Evolutionary conservation across 805 yeast species (phyloP).

Genomic region (Vanderwaltozyma polyspora): DNA sequence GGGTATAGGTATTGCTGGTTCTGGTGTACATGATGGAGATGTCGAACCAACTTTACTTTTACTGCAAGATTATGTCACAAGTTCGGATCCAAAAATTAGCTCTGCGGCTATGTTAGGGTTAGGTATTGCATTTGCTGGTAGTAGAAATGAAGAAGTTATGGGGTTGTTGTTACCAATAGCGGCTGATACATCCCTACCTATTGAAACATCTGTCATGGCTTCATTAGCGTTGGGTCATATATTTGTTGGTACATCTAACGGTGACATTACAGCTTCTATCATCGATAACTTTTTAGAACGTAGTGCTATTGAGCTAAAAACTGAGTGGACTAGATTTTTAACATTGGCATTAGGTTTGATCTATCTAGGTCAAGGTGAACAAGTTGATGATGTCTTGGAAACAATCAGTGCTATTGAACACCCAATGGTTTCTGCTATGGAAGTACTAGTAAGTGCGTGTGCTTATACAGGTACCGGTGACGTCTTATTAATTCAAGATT

Average conservation of each 20-base stretch:
- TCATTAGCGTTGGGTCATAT: slow-evolving; percentile 89
- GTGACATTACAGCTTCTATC: slow-evolving; percentile 87
- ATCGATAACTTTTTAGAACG: slow-evolving; percentile 85
- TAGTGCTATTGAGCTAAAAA: slow-evolving; percentile 60
- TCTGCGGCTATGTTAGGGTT: slow-evolving; percentile 82
- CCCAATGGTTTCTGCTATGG: slow-evolving; percentile 81
- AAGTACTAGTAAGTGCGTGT: slow-evolving; percentile 81
- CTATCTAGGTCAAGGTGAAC: slow-evolving; percentile 89
- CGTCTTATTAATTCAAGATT: slow-evolving; percentile 83
- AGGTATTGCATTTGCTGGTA: slow-evolving; percentile 92
- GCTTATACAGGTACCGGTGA: slow-evolving; percentile 98
- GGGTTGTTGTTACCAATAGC: slow-evolving; percentile 72
- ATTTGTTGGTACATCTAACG: slow-evolving; percentile 91
- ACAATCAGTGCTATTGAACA: slow-evolving; percentile 92
- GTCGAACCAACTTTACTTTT: slow-evolving; percentile 85
- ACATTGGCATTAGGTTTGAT: slow-evolving; percentile 85
- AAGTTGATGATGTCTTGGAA: slow-evolving; percentile 86
- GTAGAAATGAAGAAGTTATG: slow-evolving; percentile 74
- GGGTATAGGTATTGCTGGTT: slow-evolving; percentile 86
- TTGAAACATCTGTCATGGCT: slow-evolving; percentile 76
- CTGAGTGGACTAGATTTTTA: slow-evolving; percentile 82
- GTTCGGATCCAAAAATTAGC: slow-evolving; percentile 50
- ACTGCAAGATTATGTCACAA: slow-evolving; percentile 70
- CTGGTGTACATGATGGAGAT: slow-evolving; percentile 85
- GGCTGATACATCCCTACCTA: slow-evolving; percentile 58